Evolutionary conservation across 2,329 filamentous ascomycete genomes (phyloP).

Genomic region (Fusarium praegraminearum): DNA sequence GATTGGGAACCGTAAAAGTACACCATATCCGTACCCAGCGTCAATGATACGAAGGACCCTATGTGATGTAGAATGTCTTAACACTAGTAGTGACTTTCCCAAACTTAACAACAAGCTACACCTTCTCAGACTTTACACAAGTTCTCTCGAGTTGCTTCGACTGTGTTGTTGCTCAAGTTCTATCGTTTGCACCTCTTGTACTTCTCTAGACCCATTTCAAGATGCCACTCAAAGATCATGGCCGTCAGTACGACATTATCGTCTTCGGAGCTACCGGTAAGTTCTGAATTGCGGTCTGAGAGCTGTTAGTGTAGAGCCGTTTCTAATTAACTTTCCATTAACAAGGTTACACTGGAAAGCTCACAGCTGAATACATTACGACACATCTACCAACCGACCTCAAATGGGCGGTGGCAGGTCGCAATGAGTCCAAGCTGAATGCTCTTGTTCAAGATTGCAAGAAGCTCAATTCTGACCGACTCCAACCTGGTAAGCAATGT

Average conservation of each 20-base stretch:
- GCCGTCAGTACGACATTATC: slow-evolving; percentile 68
- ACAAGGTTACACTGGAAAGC: slow-evolving; percentile 84
- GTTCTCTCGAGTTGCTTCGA: neutral
- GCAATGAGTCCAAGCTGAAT: slow-evolving; percentile 81
- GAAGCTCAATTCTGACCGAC: slow-evolving; percentile 74
- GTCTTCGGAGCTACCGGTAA: slow-evolving; percentile 69
- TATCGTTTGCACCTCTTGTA: neutral
- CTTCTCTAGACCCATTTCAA: slow-evolving; percentile 7
- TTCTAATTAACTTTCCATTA: neutral
- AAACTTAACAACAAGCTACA: slow-evolving; percentile 2
- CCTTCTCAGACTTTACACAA: neutral
- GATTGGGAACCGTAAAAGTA: slow-evolving; percentile 2
- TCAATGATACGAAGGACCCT: slow-evolving; percentile 24
- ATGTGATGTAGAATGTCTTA: slow-evolving; percentile 2
- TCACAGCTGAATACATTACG: slow-evolving; percentile 80
- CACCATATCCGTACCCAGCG: neutral
- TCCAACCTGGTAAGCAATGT: slow-evolving; percentile 70
- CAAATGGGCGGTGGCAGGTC: slow-evolving; percentile 89
- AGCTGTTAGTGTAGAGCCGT: neutral
- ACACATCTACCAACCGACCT: slow-evolving; percentile 77
- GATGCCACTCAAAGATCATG: slow-evolving; percentile 63
- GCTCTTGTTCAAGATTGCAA: slow-evolving; percentile 75
- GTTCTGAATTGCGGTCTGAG: slow-evolving; percentile 10
- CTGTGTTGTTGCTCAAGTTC: neutral
- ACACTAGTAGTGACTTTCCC: slow-evolving; percentile 10